phyloP scores from a whole-genome alignment of 1,139 yeast species.

The Barnettozyma hawaiiensis region DNA sequence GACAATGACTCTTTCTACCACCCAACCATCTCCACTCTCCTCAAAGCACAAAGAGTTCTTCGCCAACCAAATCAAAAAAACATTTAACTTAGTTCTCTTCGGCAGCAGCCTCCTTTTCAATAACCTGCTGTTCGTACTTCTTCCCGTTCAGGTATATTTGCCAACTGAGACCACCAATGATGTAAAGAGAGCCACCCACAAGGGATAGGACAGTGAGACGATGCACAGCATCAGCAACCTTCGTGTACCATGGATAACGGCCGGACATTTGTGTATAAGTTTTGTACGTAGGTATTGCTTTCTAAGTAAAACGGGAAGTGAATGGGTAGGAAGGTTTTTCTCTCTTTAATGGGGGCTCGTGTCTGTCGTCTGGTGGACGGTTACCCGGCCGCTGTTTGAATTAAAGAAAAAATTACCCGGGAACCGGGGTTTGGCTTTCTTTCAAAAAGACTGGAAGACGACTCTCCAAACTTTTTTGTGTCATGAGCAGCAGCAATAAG shows the following conservation, averaged over 20 bases:
- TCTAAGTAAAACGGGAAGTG: no score
- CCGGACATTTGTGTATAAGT: conserved; percentile 37
- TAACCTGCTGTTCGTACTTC: conserved; percentile 37
- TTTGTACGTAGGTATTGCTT: no score
- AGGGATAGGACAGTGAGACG: conserved; percentile 75
- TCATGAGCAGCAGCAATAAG: background rate
- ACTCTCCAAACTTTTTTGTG: no score
- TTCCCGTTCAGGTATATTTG: conserved; percentile 57
- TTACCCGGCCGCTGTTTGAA: no score
- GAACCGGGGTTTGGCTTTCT: background rate
- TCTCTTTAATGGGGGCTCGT: no score
- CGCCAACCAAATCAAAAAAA: background rate
- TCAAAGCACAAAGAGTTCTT: background rate
- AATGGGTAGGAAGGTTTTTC: conserved; percentile 1
- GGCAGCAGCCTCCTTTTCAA: conserved; percentile 31
- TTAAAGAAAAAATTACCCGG: conserved; percentile 2
- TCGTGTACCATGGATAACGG: conserved; percentile 64
- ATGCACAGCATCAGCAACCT: conserved; percentile 75
- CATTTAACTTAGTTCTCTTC: conserved; percentile 3
- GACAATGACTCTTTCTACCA: no score
- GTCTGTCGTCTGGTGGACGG: no score
- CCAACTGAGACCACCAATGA: conserved; percentile 56
- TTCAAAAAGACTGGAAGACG: no score
- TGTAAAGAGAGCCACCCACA: conserved; percentile 61
- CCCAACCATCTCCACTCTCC: background rate